Conservation (phyloP, 2,329 filamentous ascomycete genomes). For the Trichoderma harzianum region DNA sequence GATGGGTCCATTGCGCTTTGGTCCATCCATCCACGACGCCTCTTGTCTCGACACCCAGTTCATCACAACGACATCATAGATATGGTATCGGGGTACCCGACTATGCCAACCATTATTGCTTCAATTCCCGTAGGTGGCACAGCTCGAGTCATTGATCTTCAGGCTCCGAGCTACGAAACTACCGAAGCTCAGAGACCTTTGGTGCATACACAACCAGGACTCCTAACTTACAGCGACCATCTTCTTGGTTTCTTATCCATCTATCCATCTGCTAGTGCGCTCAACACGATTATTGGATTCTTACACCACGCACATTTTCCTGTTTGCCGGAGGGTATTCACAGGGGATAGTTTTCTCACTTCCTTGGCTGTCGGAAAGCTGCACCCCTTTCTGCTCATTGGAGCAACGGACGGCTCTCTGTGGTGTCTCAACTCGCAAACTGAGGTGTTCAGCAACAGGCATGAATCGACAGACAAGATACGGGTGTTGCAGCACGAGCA, state of each 20-base stretch:
- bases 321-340: slow-evolving; percentile 50
- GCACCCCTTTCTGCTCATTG: slow-evolving; percentile 53
- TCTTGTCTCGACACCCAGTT: slow-evolving; percentile 51
- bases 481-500: slow-evolving; percentile 54
- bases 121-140: slow-evolving; percentile 54
- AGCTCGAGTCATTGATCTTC: slow-evolving; percentile 51
- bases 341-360: slow-evolving; percentile 48
- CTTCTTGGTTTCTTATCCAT: slow-evolving; percentile 53
- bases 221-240: slow-evolving; percentile 54
- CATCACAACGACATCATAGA: slow-evolving; percentile 54
- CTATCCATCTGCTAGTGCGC: slow-evolving; percentile 51
- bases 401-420: slow-evolving; percentile 52
- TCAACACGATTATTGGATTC: slow-evolving; percentile 52
- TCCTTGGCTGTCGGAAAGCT: slow-evolving; percentile 48
- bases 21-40: slow-evolving; percentile 49
- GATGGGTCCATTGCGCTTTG: slow-evolving; percentile 56
- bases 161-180: slow-evolving; percentile 49
- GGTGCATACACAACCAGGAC: slow-evolving; percentile 50
- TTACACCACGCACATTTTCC: slow-evolving; percentile 52
- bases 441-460: slow-evolving; percentile 35
- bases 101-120: slow-evolving; percentile 53
- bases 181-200: slow-evolving; percentile 51
- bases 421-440: slow-evolving; percentile 44
- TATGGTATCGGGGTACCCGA: slow-evolving; percentile 54
- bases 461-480: slow-evolving; percentile 35